Percentiles rank a stretch among this genome's conserved stretches.
Evolutionary conservation across 768 basidiomycete genomes (phyloP).

Genomic region (Lanmaoa pseudosensibilis): DNA sequence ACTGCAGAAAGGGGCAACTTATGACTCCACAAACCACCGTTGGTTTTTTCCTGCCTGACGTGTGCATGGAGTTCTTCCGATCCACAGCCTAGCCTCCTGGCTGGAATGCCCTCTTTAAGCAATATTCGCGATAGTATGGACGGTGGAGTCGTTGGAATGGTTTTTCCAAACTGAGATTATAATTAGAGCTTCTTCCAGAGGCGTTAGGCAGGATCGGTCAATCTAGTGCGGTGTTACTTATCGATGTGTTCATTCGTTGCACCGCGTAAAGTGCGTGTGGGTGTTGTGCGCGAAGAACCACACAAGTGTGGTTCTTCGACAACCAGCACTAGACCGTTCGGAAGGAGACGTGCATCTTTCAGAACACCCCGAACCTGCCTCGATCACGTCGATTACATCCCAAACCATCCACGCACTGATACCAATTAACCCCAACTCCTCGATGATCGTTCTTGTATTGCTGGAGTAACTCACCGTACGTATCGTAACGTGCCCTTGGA

Average conservation of each 20-base stretch:
- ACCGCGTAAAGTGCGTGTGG: too few relatives aligned
- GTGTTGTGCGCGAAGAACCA: too few relatives aligned
- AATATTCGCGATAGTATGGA: neutral
- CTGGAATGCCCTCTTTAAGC: neutral
- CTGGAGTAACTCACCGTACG: neutral
- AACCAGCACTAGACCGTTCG: too few relatives aligned
- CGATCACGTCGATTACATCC: neutral
- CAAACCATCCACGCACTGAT: neutral
- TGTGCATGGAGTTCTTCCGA: neutral
- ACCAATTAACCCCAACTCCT: neutral
- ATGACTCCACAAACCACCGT: neutral
- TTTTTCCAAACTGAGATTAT: neutral
- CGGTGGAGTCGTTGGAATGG: neutral
- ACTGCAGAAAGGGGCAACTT: neutral
- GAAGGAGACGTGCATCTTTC: neutral
- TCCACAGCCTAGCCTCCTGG: neutral
- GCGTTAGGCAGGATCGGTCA: too few relatives aligned
- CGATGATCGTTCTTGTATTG: neutral
- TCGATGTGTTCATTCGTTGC: too few relatives aligned
- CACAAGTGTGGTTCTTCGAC: too few relatives aligned
- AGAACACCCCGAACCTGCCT: too few relatives aligned
- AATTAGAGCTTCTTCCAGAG: neutral
- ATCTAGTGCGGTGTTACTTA: too few relatives aligned
- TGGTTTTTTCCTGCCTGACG: neutral
- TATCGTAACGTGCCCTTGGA: neutral